These are phyloP conservation scores for Sutorius australiensis DNA, from an alignment of 768 basidiomycete genomes.

Conservation along the genomic window DNA sequence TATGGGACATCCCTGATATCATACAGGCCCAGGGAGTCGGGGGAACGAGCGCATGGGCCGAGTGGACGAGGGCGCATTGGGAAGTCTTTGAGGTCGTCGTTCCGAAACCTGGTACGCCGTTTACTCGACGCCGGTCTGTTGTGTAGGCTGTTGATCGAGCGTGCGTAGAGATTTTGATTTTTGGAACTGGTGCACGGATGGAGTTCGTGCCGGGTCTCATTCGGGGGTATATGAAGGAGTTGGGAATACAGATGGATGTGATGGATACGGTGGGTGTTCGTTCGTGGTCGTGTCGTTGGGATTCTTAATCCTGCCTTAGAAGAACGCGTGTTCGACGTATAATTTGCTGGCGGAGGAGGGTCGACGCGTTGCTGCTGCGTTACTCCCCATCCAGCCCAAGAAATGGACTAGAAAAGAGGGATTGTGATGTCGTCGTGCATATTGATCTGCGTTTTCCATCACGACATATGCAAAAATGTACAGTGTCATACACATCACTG, in stretches of 20 bases:
- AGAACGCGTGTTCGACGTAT: constrained; percentile 94
- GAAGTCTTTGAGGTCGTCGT: constrained; percentile 76
- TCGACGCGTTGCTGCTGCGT: constrained; percentile 83
- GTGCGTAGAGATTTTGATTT: constrained; percentile 75
- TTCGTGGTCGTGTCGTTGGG: background rate
- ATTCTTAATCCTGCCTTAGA: constrained; percentile 35
- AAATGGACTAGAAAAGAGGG: constrained; percentile 43
- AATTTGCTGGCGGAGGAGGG: constrained; percentile 94
- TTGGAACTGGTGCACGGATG: constrained; percentile 80
- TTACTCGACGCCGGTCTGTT: too few species aligned
- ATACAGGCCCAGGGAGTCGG: background rate
- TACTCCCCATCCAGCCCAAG: constrained; percentile 63
- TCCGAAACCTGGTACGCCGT: constrained; percentile 72
- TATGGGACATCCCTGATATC: constrained; percentile 76
- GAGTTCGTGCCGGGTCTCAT: constrained; percentile 67
- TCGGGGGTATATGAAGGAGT: constrained; percentile 58
- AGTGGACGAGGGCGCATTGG: constrained; percentile 73
- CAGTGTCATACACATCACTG: constrained; percentile 9
- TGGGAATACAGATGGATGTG: constrained; percentile 86
- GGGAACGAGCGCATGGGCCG: constrained; percentile 46
- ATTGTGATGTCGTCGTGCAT: background rate
- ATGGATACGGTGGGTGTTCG: constrained; percentile 67
- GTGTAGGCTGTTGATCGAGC: background rate
- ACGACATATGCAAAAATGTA: constrained; percentile 8
- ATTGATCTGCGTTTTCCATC: too few species aligned